Evolutionary conservation across 2,329 filamentous ascomycete species (phyloP).

Genomic region (Fusarium neocosmosporiellum): DNA sequence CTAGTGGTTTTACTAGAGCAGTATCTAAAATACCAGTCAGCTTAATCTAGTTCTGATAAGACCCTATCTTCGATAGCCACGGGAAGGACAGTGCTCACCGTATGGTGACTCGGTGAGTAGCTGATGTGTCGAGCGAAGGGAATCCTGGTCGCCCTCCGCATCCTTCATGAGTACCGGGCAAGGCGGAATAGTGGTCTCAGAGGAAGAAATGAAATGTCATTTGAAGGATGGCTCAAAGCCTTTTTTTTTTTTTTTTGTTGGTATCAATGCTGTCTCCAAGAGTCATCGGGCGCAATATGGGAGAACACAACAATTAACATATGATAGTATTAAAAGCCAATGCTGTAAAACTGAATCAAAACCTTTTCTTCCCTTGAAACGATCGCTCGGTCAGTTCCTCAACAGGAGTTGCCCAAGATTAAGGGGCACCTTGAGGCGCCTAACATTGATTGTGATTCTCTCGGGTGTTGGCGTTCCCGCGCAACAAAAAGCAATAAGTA

Average conservation of each 20-base stretch:
- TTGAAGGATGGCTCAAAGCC: background rate
- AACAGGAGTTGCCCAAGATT: background rate
- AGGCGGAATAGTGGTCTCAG: background rate
- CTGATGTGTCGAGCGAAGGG: too few species aligned
- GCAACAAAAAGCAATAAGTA: background rate
- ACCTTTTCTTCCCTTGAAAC: background rate
- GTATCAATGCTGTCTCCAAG: too few species aligned
- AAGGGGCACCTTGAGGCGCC: background rate
- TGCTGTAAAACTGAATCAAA: too few species aligned
- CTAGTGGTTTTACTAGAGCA: background rate
- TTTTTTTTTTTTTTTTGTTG: too few species aligned
- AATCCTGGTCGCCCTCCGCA: background rate
- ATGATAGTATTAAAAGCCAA: too few species aligned
- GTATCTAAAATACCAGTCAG: background rate
- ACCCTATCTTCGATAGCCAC: background rate
- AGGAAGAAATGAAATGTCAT: background rate
- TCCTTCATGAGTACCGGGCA: background rate
- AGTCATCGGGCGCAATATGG: too few species aligned
- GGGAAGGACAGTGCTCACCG: background rate
- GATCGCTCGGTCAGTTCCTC: background rate
- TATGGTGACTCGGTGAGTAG: too few species aligned
- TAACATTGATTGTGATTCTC: background rate
- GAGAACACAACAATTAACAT: too few species aligned
- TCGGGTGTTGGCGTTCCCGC: background rate
- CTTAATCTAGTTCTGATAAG: background rate